Evolutionary conservation across 441 rosid genomes (phyloP), one percentile per base, ranked within the genome.

Genomic region (Populus tomentosa): DNA sequence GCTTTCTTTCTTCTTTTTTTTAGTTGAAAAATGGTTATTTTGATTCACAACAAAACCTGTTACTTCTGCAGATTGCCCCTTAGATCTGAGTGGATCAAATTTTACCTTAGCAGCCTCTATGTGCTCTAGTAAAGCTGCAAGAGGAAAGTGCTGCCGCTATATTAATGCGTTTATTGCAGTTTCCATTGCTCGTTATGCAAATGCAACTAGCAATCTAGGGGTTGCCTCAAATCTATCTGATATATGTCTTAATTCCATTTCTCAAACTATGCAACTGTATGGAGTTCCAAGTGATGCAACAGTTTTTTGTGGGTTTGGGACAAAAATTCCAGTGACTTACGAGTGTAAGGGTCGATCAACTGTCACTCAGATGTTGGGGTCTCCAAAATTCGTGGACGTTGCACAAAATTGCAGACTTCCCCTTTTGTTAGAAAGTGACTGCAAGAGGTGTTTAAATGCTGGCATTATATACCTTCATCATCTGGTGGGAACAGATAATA

Each of bases 71-170:
- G 98, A 86, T 76, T 96, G 98, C 83, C 98, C 98, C 76, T 82
- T 94, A 82, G 95, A 94, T 77, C 81, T 94, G 46, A 91, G 86
- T 65, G 85, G 80, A 74, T 87, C 95, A 21, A 92, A 96, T 80
- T 90, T 90, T 69, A 94, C 94, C 65, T 81, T 89, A 14, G 89
- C 89, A 80, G 94, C 98, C 46, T 89, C 97, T 13, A 70, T 94
- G 70, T 96, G 99, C 84, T 87, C 98, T 2, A 85, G 80, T 75
- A 78, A 85, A 56, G 88, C 84, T 42, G 89, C 88, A 56, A 86
- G 95, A 88, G 95, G 87, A 69, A 93, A 88, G 80, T 95, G 99
- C 79, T 95, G 97, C 87, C 97, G 95, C 70, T 91, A 95, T 84
- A 92, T 95, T 78, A 95, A 95, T 78, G 92, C 97, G 71, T 91